A percentile compares a stretch with the other conserved stretches of the same genome.
These are phyloP conservation scores for Microsporum canis DNA, from an alignment of 2,329 filamentous ascomycete genomes.

Conservation along the genomic window DNA sequence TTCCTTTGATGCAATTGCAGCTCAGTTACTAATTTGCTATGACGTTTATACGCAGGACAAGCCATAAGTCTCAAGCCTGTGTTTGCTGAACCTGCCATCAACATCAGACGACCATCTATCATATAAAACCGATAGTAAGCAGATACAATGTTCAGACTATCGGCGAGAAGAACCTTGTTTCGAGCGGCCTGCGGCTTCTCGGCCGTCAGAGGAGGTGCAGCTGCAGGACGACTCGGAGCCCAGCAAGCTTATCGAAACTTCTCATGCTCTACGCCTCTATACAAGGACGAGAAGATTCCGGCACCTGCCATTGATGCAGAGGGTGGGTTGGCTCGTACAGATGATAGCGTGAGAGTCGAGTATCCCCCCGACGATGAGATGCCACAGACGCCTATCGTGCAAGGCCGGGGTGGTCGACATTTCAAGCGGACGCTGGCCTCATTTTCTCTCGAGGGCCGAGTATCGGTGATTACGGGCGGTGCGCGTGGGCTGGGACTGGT, in stretches of 20 bases:
- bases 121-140: background rate
- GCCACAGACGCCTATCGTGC: conserved; percentile 57
- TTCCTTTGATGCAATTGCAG: background rate
- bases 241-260: conserved; percentile 17
- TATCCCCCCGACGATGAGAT: conserved; percentile 66
- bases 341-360: conserved; percentile 64
- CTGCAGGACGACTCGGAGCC: background rate
- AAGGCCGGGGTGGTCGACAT: conserved; percentile 66
- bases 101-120: background rate
- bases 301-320: conserved; percentile 24
- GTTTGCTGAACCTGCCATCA: background rate
- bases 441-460: conserved; percentile 76
- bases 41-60: background rate
- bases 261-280: conserved; percentile 21
- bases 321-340: conserved; percentile 67
- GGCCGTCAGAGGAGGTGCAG: background rate
- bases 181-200: background rate
- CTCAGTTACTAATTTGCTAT: conserved; percentile 5
- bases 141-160: conserved; percentile 3
- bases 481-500: conserved; percentile 80
- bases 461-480: conserved; percentile 79
- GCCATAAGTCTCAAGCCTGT: background rate
- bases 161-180: background rate
- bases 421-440: conserved; percentile 74
- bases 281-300: conserved; percentile 18